Conservation (phyloP, 2,329 filamentous ascomycete genomes). For the Stagonosporopsis cucurbitacearum region DNA sequence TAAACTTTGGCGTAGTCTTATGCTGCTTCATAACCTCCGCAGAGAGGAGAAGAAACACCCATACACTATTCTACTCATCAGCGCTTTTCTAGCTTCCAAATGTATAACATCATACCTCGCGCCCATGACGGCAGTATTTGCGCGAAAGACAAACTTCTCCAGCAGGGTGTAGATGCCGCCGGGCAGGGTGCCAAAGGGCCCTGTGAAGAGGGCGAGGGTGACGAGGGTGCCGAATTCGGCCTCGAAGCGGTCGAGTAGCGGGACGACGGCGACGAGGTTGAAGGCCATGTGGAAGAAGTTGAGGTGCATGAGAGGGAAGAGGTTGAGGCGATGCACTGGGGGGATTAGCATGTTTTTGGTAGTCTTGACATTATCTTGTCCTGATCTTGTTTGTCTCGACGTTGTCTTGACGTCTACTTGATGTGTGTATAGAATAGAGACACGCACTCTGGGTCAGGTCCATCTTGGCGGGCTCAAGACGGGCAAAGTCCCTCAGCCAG, state of each 20-base stretch:
- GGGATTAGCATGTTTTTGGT: too few relatives aligned
- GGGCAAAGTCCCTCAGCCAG: constrained; percentile 79
- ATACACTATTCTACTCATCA: constrained; percentile 66
- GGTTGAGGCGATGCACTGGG: constrained; percentile 89
- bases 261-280: constrained; percentile 80
- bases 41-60: constrained; percentile 87
- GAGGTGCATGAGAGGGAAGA: constrained; percentile 85
- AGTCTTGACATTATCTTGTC: too few relatives aligned
- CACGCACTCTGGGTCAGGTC: constrained; percentile 72
- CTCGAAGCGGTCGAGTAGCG: constrained; percentile 94
- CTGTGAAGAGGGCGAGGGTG: constrained; percentile 85
- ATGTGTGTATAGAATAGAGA: too few relatives aligned
- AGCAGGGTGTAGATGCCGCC: constrained; percentile 80
- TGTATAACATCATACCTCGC: too few relatives aligned
- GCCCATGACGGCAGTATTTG: constrained; percentile 78
- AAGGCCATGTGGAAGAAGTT: constrained; percentile 80
- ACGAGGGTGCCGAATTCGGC: constrained; percentile 89
- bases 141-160: constrained; percentile 73
- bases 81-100: too few relatives aligned
- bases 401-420: too few relatives aligned
- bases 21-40: constrained; percentile 87
- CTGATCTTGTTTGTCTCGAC: too few relatives aligned
- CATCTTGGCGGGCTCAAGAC: constrained; percentile 78
- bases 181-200: constrained; percentile 71
- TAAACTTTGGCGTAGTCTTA: constrained; percentile 79